A percentile compares a stretch with the other conserved stretches of the same genome.
Conservation (phyloP, 2,329 filamentous ascomycete genomes). For the Penicillium hordei region DNA sequence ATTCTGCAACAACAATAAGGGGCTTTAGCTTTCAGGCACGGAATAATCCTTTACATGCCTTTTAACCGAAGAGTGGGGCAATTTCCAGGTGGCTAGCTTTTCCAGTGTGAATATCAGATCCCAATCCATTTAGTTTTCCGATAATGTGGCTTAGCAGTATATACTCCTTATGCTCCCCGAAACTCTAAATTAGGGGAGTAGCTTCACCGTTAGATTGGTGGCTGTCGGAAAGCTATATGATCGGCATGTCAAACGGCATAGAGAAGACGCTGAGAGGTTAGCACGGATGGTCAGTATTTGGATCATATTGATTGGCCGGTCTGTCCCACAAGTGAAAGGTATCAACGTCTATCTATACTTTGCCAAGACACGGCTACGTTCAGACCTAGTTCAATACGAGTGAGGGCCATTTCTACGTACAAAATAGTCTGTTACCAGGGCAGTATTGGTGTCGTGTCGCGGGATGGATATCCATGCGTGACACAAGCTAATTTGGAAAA, state of each 20-base stretch:
- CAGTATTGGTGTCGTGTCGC: background rate
- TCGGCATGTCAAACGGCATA: slow-evolving; percentile 13
- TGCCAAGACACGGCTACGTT: background rate
- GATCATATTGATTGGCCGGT: background rate
- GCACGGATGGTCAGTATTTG: background rate
- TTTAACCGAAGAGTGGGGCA: too few species aligned
- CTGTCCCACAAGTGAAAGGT: background rate
- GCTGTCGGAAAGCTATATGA: slow-evolving; percentile 9
- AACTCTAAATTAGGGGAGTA: background rate
- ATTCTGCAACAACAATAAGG: background rate
- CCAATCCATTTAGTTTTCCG: too few species aligned
- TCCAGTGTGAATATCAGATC: too few species aligned
- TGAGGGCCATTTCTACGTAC: background rate
- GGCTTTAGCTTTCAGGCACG: background rate
- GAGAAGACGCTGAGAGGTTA: background rate
- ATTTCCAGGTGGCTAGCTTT: too few species aligned
- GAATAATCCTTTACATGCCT: background rate
- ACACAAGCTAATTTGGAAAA: background rate
- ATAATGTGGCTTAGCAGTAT: too few species aligned
- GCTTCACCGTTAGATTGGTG: slow-evolving; percentile 13
- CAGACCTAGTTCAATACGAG: slow-evolving; percentile 8
- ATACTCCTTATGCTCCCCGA: background rate
- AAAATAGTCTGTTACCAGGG: background rate
- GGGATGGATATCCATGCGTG: background rate
- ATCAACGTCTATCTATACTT: background rate